These are phyloP conservation scores for Favolaschia claudopus DNA, from an alignment of 768 basidiomycete genomes.

Conservation along the genomic window DNA sequence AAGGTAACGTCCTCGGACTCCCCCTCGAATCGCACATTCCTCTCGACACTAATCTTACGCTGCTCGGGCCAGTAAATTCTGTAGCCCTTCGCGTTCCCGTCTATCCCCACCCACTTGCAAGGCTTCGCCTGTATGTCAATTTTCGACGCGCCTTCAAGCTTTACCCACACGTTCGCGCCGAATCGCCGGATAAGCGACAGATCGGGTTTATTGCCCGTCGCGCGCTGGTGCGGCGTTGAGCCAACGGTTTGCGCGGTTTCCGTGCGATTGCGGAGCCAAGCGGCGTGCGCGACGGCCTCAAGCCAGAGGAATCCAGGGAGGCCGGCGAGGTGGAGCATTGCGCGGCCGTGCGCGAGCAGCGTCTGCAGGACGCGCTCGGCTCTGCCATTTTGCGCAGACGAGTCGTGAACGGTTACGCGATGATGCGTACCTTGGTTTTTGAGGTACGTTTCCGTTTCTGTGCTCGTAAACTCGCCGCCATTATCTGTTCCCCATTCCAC, in stretches of 20 bases:
- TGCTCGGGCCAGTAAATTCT: conserved; percentile 30
- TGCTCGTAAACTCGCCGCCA: too few relatives aligned
- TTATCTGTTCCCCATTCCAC: too few relatives aligned
- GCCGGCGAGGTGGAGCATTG: conserved; percentile 23
- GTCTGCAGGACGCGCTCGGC: conserved; percentile 37
- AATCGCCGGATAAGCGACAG: not conserved
- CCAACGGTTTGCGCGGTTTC: conserved; percentile 12
- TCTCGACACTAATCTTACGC: conserved; percentile 18
- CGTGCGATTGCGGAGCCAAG: conserved; percentile 24
- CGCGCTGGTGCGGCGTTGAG: conserved; percentile 1
- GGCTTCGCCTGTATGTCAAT: conserved; percentile 9
- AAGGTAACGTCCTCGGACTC: not conserved
- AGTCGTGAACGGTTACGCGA: conserved; percentile 20
- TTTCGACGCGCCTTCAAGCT: conserved; percentile 3
- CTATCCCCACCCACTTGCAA: conserved; percentile 22
- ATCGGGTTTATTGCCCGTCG: not conserved
- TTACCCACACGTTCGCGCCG: conserved; percentile 5
- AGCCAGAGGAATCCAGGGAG: conserved; percentile 30
- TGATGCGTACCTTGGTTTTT: conserved; percentile 22
- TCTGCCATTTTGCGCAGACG: conserved; percentile 36
- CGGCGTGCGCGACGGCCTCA: conserved; percentile 25
- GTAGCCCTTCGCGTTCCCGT: conserved; percentile 21
- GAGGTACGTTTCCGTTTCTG: too few relatives aligned
- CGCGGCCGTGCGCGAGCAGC: conserved; percentile 24
- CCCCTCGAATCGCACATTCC: conserved; percentile 18